Evolutionary conservation across 2,329 filamentous ascomycete genomes (phyloP).

Genomic region (Sporothrix sp.): DNA sequence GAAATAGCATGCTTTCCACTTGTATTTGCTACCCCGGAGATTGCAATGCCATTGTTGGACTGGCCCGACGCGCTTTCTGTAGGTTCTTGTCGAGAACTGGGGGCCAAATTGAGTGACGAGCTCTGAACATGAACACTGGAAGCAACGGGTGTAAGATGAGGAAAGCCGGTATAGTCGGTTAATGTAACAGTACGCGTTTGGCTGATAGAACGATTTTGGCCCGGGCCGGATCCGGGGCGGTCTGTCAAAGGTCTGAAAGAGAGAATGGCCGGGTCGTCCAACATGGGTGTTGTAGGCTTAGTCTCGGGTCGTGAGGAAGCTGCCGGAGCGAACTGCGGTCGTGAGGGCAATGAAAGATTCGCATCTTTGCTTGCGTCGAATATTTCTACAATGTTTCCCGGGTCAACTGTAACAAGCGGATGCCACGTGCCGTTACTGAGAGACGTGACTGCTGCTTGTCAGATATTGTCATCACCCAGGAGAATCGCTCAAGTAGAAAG

Average conservation of each 20-base stretch:
- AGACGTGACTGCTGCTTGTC: slow-evolving; percentile 27
- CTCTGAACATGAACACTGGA: background rate
- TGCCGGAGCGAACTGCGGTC: too few species aligned
- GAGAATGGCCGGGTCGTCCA: slow-evolving; percentile 17
- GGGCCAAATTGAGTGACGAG: background rate
- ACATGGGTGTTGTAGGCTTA: slow-evolving; percentile 12
- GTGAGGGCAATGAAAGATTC: too few species aligned
- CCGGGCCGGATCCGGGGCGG: background rate
- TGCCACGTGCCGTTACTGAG: slow-evolving; percentile 31
- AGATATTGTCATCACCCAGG: too few species aligned
- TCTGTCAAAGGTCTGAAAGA: slow-evolving; percentile 11
- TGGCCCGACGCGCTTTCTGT: too few species aligned
- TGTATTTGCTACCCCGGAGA: too few species aligned
- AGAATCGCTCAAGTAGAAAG: too few species aligned
- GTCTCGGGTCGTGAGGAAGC: background rate
- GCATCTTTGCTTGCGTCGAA: slow-evolving; percentile 14
- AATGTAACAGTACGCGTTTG: background rate
- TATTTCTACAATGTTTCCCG: slow-evolving; percentile 26
- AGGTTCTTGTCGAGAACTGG: background rate
- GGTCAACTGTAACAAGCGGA: slow-evolving; percentile 36
- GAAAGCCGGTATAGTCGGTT: background rate
- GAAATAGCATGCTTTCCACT: too few species aligned
- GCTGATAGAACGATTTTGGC: background rate
- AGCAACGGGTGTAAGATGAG: too few species aligned
- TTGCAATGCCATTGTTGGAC: too few species aligned